Evolutionary conservation across 1,284 basidiomycete species (phyloP).

Genomic region (Ceratobasidium sp.): DNA sequence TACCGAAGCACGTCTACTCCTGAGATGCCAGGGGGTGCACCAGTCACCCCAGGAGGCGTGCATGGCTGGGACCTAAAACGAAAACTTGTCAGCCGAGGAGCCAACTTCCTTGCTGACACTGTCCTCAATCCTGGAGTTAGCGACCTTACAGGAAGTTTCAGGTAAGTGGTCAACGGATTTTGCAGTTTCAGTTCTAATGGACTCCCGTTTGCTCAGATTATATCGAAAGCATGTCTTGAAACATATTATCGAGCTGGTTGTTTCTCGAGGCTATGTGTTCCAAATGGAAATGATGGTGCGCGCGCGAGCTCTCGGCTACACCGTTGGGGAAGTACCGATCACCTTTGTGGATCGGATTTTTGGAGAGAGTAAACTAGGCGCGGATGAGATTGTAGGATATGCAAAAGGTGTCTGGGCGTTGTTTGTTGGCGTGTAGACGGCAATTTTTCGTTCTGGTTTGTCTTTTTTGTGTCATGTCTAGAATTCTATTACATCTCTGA

Average conservation of each 20-base stretch:
- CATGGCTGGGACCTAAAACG: slow-evolving; percentile 91
- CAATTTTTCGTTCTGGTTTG: slow-evolving; percentile 6
- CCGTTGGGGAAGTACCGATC: slow-evolving; percentile 90
- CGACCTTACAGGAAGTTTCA: slow-evolving; percentile 88
- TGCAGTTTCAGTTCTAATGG: background rate
- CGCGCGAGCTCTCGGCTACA: slow-evolving; percentile 83
- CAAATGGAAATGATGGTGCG: slow-evolving; percentile 98
- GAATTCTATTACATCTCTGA: slow-evolving; percentile 1
- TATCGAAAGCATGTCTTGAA: slow-evolving; percentile 82
- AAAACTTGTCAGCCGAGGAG: slow-evolving; percentile 86
- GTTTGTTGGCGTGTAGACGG: slow-evolving; percentile 74
- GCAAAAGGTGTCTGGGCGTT: slow-evolving; percentile 86
- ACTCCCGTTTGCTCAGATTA: slow-evolving; percentile 63
- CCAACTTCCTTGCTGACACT: slow-evolving; percentile 87
- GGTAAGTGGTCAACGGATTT: slow-evolving; percentile 63
- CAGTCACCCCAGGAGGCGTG: slow-evolving; percentile 77
- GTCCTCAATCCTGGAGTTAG: slow-evolving; percentile 86
- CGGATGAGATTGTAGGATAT: slow-evolving; percentile 90
- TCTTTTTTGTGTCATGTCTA: background rate
- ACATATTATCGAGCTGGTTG: slow-evolving; percentile 84
- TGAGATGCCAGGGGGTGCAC: slow-evolving; percentile 59
- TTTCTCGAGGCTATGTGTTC: slow-evolving; percentile 92
- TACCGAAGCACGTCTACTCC: slow-evolving; percentile 74
- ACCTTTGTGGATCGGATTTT: slow-evolving; percentile 94
- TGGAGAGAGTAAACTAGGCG: slow-evolving; percentile 91